Base-by-base conservation (phyloP, 441 rosid species). In the Codiaeum variegatum region DNA sequence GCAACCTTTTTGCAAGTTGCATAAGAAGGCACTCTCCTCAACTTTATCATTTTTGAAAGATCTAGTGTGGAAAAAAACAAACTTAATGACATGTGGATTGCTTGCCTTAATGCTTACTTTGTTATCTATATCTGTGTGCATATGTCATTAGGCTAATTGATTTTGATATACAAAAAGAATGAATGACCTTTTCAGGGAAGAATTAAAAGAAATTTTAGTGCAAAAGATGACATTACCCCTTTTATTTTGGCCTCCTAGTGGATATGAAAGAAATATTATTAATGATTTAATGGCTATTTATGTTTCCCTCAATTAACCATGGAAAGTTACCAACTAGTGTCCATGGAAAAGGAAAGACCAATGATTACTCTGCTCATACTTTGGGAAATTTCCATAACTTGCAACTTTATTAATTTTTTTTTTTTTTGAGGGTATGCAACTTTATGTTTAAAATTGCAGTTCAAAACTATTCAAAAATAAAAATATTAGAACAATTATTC, bases 1-100 rank as follows among this genome's bases (percentile, higher is more conserved):
- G 75, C 69, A 52, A 49, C 78, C 76, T 80, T 76, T 76, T 26
- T 77, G 67, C 81, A 80, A 81, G 72, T 82, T 80, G 79, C 76
- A 70, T 73, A 38, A 76, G 70, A 70, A 81, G 72, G 74, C 83
- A 81, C 78, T 72, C 34, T 15, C 58, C 61, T 24, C 62, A 69
- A 49, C 80, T 76, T 78, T 60, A 75, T 68, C 77, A 40, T 10
- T 40, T 40, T 40, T 40, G 44, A 10, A 38, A 40, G 44, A 40
- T 40, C 44, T 40, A 9, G 13, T 40, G 42, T 1, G 2, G 11
- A 40, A 10, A 40, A 40, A 40, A 36, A 36, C 5, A 36, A 36
- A 36, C 8, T 36, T 36, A 36, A 36, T 36, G 7, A 36, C 7
- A 36, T 36, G 38, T 0, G 1, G 0, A 9, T 36, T 36, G 38